These are phyloP conservation scores for Elymus sibiricus DNA, from an alignment of 176 grass and related monocot species.

Conservation along the genomic window DNA sequence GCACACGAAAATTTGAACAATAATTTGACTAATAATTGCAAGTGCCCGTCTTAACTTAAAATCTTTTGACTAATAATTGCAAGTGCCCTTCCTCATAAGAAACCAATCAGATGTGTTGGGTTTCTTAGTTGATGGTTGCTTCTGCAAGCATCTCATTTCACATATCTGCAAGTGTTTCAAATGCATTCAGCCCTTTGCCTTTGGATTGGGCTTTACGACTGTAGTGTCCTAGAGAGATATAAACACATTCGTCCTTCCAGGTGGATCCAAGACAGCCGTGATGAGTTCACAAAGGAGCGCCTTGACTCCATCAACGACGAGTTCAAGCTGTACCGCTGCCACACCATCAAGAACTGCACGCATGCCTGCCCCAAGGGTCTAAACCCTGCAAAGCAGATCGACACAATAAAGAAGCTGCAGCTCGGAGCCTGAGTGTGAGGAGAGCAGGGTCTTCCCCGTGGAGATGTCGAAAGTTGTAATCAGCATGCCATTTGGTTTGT, in stretches of 20 bases:
- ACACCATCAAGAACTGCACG: conserved; percentile 90
- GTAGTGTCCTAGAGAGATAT: neutral
- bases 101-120: neutral
- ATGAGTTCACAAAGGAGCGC: conserved; percentile 92
- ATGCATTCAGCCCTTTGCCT: neutral
- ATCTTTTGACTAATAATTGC: too few relatives aligned
- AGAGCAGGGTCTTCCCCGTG: neutral
- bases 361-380: conserved; percentile 96
- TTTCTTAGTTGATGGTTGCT: neutral
- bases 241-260: conserved; percentile 29
- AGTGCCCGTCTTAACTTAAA: too few relatives aligned
- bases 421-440: conserved; percentile 16
- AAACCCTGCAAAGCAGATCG: conserved; percentile 88
- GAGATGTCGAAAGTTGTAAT: conserved; percentile 20
- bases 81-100: too few relatives aligned
- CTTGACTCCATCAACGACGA: conserved; percentile 87
- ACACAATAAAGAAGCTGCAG: conserved; percentile 92
- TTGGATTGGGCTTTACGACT: neutral
- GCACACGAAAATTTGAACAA: neutral
- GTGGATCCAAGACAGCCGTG: conserved; percentile 99
- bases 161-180: neutral
- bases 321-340: conserved; percentile 97
- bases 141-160: neutral
- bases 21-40: neutral
- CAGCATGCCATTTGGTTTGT: neutral